Conservation (phyloP, 305 asterid species). For the Lippia alba region DNA sequence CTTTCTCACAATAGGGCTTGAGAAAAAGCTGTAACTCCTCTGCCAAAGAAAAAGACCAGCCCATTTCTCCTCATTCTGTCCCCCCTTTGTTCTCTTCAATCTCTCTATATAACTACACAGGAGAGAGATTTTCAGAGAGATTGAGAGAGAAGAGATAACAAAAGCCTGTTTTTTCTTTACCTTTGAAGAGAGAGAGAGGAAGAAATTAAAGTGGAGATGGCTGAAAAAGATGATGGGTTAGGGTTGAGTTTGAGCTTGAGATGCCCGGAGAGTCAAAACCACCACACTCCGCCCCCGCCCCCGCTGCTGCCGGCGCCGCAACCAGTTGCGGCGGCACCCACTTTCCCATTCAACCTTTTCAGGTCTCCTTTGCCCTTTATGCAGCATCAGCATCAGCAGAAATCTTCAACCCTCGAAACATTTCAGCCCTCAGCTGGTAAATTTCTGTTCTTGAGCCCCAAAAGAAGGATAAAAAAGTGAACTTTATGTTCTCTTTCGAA, state of each 20-base stretch:
- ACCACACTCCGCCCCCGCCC: conserved; percentile 36
- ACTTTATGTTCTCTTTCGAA: not conserved
- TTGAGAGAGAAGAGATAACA: not conserved
- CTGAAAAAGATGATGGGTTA: conserved; percentile 55
- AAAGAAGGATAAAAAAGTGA: not conserved
- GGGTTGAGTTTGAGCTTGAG: conserved; percentile 64
- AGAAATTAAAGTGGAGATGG: conserved; percentile 38
- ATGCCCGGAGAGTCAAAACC: conserved; percentile 43
- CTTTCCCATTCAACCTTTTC: conserved; percentile 55
- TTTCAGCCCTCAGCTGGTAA: conserved; percentile 56
- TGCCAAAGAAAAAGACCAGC: conserved; percentile 55
- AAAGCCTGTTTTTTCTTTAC: conserved; percentile 19
- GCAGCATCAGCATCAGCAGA: conserved; percentile 41
- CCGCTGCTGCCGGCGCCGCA: conserved; percentile 16
- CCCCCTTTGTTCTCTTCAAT: conserved; percentile 29
- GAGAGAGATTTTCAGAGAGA: not conserved
- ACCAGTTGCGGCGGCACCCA: conserved; percentile 2
- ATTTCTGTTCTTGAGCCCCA: not conserved
- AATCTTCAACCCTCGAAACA: conserved; percentile 39
- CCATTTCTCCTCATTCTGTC: conserved; percentile 65
- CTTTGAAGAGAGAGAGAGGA: not conserved
- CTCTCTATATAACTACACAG: conserved; percentile 37
- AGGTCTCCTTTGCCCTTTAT: conserved; percentile 47
- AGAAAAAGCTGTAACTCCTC: conserved; percentile 59
- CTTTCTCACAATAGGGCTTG: conserved; percentile 38